These are phyloP conservation scores for Calonectria leucothoes DNA, from an alignment of 2,329 filamentous ascomycete species.

Conservation along the genomic window DNA sequence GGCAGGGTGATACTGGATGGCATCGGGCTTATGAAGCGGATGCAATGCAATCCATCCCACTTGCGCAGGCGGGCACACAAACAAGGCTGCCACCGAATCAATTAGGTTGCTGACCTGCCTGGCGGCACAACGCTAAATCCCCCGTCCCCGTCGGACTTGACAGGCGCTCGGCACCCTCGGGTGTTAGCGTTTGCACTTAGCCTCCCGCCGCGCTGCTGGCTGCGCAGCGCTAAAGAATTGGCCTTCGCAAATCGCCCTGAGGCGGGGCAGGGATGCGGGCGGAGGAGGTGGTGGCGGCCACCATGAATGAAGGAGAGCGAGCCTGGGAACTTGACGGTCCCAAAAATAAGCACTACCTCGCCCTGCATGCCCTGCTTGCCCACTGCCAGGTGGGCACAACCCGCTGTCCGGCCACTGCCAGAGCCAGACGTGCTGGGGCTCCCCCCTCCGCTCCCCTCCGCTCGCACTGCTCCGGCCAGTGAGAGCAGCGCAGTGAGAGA, in stretches of 20 bases:
- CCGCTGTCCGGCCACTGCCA: background rate
- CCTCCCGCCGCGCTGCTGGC: background rate
- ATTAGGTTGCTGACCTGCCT: slow-evolving; percentile 5
- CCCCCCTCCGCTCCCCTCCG: background rate
- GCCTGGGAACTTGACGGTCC: background rate
- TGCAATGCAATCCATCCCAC: background rate
- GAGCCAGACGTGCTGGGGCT: background rate
- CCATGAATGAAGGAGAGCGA: background rate
- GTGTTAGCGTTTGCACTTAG: slow-evolving; percentile 10
- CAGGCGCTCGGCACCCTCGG: slow-evolving; percentile 20
- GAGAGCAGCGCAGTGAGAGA: background rate
- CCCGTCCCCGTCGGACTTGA: slow-evolving; percentile 2
- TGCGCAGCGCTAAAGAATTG: slow-evolving; percentile 19
- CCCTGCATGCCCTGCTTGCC: background rate
- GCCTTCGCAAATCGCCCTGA: slow-evolving; percentile 12
- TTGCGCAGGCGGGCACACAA: too few species aligned
- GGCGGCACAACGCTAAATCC: background rate
- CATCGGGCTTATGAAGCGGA: slow-evolving; percentile 2
- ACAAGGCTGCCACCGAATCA: slow-evolving; percentile 16
- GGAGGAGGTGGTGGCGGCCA: slow-evolving; percentile 36
- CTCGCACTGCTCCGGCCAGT: background rate
- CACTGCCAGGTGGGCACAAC: background rate
- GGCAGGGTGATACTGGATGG: background rate
- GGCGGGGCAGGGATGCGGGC: slow-evolving; percentile 23
- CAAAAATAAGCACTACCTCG: slow-evolving; percentile 35